Conservation (phyloP, 495 filamentous ascomycete genomes). For the Staphylotrichum tortipilum region DNA sequence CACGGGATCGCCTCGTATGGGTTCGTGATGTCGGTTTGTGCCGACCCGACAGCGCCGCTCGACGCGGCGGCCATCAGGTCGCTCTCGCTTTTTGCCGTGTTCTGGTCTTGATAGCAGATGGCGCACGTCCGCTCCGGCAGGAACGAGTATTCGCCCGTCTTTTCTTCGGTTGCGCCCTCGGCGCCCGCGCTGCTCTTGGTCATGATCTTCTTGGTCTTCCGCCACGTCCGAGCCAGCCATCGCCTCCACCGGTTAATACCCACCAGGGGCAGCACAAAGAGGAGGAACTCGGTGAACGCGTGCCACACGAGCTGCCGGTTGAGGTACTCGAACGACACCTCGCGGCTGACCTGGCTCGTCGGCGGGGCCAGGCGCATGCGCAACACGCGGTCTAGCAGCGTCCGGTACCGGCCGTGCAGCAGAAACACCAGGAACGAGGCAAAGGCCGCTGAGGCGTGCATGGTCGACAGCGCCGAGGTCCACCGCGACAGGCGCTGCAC, state of each 20-base stretch:
- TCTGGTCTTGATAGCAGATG: conserved; percentile 95
- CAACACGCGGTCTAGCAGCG: conserved; percentile 77
- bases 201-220: conserved; percentile 59
- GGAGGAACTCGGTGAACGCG: conserved; percentile 93
- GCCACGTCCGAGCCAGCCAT: conserved; percentile 78
- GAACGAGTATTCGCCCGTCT: conserved; percentile 70
- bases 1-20: conserved; percentile 90
- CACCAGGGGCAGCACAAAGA: conserved; percentile 90
- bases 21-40: conserved; percentile 91
- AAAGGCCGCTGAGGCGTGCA: conserved; percentile 72
- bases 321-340: conserved; percentile 95
- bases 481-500: conserved; percentile 56
- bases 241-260: conserved; percentile 88
- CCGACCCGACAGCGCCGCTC: conserved; percentile 73
- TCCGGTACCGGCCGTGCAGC: conserved; percentile 82
- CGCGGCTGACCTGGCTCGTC: conserved; percentile 70
- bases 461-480: conserved; percentile 57
- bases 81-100: conserved; percentile 58
- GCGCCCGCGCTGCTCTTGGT: conserved; percentile 28
- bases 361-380: conserved; percentile 78
- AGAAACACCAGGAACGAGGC: conserved; percentile 83
- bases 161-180: conserved; percentile 37
- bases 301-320: conserved; percentile 98
- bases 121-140: conserved; percentile 91
- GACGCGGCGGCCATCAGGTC: conserved; percentile 59